Evolutionary conservation across 192 early-diverging fungal genomes (phyloP), one percentile per base, ranked within the genome.

Genomic region (Spinellus fusiger): DNA sequence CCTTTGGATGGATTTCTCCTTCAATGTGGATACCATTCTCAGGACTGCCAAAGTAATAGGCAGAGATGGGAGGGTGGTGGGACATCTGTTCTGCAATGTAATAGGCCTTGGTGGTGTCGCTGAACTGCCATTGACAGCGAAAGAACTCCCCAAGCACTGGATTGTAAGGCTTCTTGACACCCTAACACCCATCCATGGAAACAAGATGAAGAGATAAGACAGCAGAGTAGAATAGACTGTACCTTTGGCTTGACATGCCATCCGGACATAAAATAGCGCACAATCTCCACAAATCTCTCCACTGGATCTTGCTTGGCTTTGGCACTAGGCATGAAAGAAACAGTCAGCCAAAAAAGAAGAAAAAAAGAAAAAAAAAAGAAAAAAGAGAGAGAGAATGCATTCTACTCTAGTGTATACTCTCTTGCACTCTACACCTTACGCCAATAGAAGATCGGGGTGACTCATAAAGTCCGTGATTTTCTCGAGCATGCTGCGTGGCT

Each of bases 381-480:
- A n/a, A n/a, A n/a, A n/a, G n/a, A n/a, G n/a, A n/a, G n/a, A n/a
- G n/a, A n/a, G n/a, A n/a, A n/a, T n/a, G n/a, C n/a, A n/a, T n/a
- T n/a, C n/a, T n/a, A n/a, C 3, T 20, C 5, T 47, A 34, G 26
- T 4, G 34, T 48, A 18, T n/a, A 13, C 15, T 28, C n/a, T 34
- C 28, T 56, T 28, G 9, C 26, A 35, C 50, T 13, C 25, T 8
- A 22, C 22, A 23, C 61, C 74, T 73, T 85, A 90, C 90, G 77
- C 73, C 65, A 89, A 73, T 23, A 94, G 69, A 58, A 92, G 69
- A 35, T 95, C 89, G 7, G 90, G 89, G 57, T 95, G 91, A 32
- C 86, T 84, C 86, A 96, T 92, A 79, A 98, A 98, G 78, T 98
- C 93, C 6, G 93, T 93, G 26, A 98, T 89, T 22, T 92, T 85